A percentile compares a stretch with the other conserved stretches of the same genome.
Conservation (phyloP, 129 eudicot genomes). For the Logfia minima region DNA sequence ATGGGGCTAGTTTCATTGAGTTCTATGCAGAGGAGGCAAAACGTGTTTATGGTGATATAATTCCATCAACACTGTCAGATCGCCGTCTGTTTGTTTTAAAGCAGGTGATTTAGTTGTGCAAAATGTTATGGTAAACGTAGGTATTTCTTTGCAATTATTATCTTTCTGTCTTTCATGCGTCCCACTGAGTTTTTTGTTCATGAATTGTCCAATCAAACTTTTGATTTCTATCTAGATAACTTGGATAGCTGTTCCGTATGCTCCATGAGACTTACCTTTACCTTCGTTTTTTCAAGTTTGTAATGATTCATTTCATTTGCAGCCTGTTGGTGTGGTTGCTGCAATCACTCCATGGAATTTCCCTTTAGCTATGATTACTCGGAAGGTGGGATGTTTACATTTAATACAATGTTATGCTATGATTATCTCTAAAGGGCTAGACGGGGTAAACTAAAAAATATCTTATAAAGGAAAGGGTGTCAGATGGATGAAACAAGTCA, state of each 20-base stretch:
- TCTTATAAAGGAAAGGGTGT: not conserved
- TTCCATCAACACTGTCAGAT: conserved; percentile 72
- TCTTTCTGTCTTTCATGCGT: no score
- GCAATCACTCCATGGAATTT: conserved; percentile 96
- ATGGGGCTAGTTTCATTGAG: conserved; percentile 83
- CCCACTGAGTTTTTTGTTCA: no score
- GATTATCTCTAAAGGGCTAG: conserved; percentile 36
- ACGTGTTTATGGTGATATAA: conserved; percentile 83
- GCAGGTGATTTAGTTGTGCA: conserved; percentile 48
- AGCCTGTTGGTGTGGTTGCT: conserved; percentile 96
- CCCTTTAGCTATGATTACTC: conserved; percentile 91
- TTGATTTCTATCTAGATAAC: no score
- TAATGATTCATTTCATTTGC: conserved; percentile 26
- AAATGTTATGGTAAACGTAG: not conserved
- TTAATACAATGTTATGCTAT: conserved; percentile 49
- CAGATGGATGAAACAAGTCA: not conserved
- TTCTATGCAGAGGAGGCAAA: conserved; percentile 92
- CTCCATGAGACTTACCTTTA: not conserved
- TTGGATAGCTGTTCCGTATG: no score
- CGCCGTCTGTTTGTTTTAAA: conserved; percentile 83
- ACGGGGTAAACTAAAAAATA: not conserved
- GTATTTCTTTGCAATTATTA: not conserved
- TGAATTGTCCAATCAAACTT: not conserved
- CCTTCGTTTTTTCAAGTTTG: not conserved
- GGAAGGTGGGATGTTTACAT: conserved; percentile 57